Percentiles rank a stretch among this genome's conserved stretches.
Evolutionary conservation across 2,329 filamentous ascomycete genomes (phyloP).

Genomic region (Diaporthe nobilis): DNA sequence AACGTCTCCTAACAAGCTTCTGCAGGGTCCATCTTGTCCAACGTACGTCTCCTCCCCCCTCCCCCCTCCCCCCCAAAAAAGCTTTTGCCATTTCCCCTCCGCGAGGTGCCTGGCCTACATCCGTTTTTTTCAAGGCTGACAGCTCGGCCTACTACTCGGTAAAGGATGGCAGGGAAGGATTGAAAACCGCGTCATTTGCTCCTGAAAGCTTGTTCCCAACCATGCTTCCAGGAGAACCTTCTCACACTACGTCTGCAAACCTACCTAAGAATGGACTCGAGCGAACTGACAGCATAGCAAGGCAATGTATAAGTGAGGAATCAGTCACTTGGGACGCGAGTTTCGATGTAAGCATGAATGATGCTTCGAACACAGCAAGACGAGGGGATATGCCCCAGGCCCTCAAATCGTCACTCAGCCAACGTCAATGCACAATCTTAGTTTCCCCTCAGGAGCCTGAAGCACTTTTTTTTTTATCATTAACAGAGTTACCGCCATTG

Average conservation of each 20-base stretch:
- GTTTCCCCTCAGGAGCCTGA: neutral
- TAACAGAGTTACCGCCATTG: constrained; percentile 1
- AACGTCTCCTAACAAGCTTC: neutral
- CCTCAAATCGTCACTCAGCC: constrained; percentile 16
- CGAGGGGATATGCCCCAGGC: neutral
- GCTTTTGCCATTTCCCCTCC: neutral
- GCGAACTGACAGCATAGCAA: neutral
- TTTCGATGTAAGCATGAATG: constrained; percentile 6
- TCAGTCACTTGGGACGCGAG: neutral
- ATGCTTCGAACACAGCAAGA: neutral
- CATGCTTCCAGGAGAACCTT: neutral
- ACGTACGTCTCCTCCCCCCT: too few species aligned
- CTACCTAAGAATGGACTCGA: neutral
- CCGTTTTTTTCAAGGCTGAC: neutral
- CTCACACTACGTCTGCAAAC: neutral
- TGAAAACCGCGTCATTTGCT: too few species aligned
- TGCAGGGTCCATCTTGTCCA: neutral
- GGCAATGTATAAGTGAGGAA: neutral
- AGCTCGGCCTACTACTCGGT: neutral
- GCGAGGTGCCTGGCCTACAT: too few species aligned
- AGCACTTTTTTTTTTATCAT: constrained; percentile 22
- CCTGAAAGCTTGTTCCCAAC: too few species aligned
- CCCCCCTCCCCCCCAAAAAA: too few species aligned
- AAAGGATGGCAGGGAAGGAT: neutral
- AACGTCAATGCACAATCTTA: constrained; percentile 19